A percentile compares a stretch with the other conserved stretches of the same genome.
These are phyloP conservation scores for Aspergillus indologenus DNA, from an alignment of 495 filamentous ascomycete genomes.

Conservation along the genomic window DNA sequence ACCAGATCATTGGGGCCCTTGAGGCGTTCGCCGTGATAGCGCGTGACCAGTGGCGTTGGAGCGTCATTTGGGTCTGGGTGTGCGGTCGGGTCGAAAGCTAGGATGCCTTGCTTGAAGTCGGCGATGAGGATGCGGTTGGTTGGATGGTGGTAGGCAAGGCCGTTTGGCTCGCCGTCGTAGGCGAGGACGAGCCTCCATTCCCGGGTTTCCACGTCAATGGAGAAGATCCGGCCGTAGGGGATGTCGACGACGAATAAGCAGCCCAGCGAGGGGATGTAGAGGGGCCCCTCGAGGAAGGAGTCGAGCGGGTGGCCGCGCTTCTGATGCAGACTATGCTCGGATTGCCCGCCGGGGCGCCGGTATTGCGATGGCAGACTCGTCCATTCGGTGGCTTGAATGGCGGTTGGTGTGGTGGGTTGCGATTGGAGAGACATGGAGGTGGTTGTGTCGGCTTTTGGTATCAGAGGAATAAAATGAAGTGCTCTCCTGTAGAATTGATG, in stretches of 20 bases:
- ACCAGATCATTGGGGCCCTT: conserved; percentile 2
- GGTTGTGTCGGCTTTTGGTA: too few relatives aligned
- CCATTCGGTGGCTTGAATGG: background rate
- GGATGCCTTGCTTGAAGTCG: conserved; percentile 15
- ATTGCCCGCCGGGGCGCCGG: background rate
- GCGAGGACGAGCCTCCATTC: conserved; percentile 5
- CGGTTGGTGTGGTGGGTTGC: background rate
- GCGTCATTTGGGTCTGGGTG: background rate
- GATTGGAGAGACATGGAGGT: too few relatives aligned
- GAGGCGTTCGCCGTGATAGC: conserved; percentile 13
- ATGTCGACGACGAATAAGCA: conserved; percentile 12
- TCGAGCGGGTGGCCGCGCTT: conserved; percentile 13
- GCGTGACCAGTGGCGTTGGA: background rate
- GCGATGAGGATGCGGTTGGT: conserved; percentile 8
- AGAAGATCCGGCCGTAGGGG: conserved; percentile 12
- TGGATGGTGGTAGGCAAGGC: conserved; percentile 8
- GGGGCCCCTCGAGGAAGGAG: conserved; percentile 14
- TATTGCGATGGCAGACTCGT: background rate
- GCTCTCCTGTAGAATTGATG: too few relatives aligned
- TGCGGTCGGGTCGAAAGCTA: conserved; percentile 4
- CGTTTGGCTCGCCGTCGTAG: too few relatives aligned
- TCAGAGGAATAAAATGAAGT: too few relatives aligned
- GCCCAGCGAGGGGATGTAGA: conserved; percentile 1
- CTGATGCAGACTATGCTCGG: conserved; percentile 9
- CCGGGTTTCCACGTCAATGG: background rate